Conservation (phyloP, 768 basidiomycete species). For the Mycena crocata region DNA sequence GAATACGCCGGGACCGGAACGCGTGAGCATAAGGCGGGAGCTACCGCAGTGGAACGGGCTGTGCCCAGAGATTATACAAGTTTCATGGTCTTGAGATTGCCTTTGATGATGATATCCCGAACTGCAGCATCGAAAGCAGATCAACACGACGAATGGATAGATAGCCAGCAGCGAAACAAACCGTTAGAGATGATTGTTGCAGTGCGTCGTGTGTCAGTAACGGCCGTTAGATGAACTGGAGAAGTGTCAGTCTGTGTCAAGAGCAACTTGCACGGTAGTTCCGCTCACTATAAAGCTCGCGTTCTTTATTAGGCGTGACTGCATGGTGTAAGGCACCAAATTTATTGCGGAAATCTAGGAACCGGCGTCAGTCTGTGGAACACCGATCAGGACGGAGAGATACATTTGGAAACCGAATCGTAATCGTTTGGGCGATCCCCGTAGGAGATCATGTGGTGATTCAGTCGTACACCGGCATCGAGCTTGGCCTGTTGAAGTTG, state of each 20-base stretch:
- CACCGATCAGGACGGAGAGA: constrained; percentile 36
- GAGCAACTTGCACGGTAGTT: background rate
- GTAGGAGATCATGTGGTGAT: constrained; percentile 76
- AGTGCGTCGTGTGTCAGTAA: constrained; percentile 83
- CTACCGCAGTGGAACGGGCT: background rate
- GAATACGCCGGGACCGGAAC: background rate
- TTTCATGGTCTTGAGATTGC: constrained; percentile 70
- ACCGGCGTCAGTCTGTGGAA: constrained; percentile 18
- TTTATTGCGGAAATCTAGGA: constrained; percentile 77
- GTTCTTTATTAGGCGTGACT: constrained; percentile 74
- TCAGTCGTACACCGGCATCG: constrained; percentile 78
- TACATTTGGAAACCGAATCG: constrained; percentile 80
- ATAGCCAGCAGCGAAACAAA: constrained; percentile 55
- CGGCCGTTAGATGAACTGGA: constrained; percentile 82
- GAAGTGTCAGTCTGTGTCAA: constrained; percentile 6
- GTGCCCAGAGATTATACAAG: constrained; percentile 49
- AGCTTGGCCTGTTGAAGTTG: constrained; percentile 68
- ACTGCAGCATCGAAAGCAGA: constrained; percentile 52
- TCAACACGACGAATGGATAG: constrained; percentile 2
- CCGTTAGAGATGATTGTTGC: constrained; percentile 80
- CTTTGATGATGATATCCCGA: constrained; percentile 76
- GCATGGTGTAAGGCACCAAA: constrained; percentile 78
- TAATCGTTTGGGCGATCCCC: constrained; percentile 85
- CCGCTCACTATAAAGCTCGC: constrained; percentile 76
- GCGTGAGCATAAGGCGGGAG: background rate